Percentiles rank a stretch among this genome's conserved stretches.
Evolutionary conservation across 805 yeast species (phyloP).

Genomic region (Nakazawaea holstii): DNA sequence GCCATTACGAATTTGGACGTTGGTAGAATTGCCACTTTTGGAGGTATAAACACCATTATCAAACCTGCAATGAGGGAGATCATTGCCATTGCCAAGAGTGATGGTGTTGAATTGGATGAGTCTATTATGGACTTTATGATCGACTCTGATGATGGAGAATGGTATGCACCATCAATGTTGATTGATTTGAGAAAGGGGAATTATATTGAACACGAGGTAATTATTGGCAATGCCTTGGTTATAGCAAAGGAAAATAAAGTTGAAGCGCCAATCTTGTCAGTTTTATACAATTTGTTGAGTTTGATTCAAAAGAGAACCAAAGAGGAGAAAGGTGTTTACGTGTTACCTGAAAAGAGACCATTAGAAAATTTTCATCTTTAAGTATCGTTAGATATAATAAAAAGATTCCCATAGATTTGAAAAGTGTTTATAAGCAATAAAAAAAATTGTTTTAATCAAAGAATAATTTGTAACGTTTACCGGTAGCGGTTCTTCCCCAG

Average conservation of each 20-base stretch:
- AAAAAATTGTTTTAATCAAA: no score
- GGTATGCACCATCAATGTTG: constrained; percentile 43
- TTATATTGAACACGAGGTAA: constrained; percentile 36
- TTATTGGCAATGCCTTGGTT: constrained; percentile 35
- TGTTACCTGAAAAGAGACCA: constrained; percentile 26
- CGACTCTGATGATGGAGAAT: constrained; percentile 33
- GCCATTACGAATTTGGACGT: constrained; percentile 35
- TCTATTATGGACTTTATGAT: constrained; percentile 29
- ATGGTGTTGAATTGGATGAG: constrained; percentile 34
- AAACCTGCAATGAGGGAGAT: constrained; percentile 42
- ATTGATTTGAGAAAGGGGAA: constrained; percentile 39
- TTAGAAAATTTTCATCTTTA: constrained; percentile 7
- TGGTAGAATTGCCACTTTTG: constrained; percentile 28
- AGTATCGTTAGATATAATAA: no score
- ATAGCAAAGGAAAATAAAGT: constrained; percentile 24
- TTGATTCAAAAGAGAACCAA: constrained; percentile 27
- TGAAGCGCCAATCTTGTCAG: constrained; percentile 23
- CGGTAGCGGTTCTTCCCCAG: constrained; percentile 9
- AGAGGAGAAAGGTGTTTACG: constrained; percentile 23
- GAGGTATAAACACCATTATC: constrained; percentile 21
- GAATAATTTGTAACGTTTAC: constrained; percentile 11
- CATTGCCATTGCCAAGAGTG: constrained; percentile 38
- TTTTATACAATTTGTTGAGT: constrained; percentile 22
- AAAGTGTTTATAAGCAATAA: no score
- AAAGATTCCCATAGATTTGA: no score